Base-by-base conservation (phyloP, 2,329 filamentous ascomycete genomes). In the Xylaria digitata region DNA sequence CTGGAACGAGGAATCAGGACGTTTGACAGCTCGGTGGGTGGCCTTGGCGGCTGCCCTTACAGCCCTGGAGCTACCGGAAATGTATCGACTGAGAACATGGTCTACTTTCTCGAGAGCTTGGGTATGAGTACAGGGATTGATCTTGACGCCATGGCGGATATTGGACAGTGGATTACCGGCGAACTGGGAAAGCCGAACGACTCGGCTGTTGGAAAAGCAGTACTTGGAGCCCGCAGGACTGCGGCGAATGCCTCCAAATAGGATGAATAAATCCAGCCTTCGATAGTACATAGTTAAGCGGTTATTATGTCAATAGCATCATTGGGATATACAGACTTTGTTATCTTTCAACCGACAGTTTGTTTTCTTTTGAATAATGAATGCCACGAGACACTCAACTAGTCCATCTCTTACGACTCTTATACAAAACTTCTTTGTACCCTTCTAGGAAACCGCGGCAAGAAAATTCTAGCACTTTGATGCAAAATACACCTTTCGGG, bases 1-100 rank as follows among this genome's bases (percentile, higher is more conserved):
- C 85, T 91, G 19, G 84, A 88, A 57, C 84, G 86, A 67, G 90
- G 90, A 0, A 81, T 92, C 13, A 78, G 88, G 11, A 86, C 86
- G 0, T 92, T 92, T 72, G 90, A 92, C 73, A 86, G 86, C 63
- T 89, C 88, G 11, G 87, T 92, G 1, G 87, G 83, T 1, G 90
- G 90, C 0, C 80, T 92, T 0, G 90, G 90, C 1, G 90, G 90
- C 0, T 92, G 90, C 75, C 90, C 90, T 0, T 92, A 87, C 73
- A 88, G 87, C 37, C 89, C 88, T 0, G 90, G 90, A 0, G 89
- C 90, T 2, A 91, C 88, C 7, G 89, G 89, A 0, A 92, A 92
- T 74, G 87, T 90, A 2, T 72, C 78, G 1, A 79, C 78, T 0
- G 78, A 80, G 63, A 78, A 80, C 58, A 71, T 91, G 68, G 76